Base-by-base conservation (phyloP, 169 alveolate species). In the Cardiosporidium cionae region DNA sequence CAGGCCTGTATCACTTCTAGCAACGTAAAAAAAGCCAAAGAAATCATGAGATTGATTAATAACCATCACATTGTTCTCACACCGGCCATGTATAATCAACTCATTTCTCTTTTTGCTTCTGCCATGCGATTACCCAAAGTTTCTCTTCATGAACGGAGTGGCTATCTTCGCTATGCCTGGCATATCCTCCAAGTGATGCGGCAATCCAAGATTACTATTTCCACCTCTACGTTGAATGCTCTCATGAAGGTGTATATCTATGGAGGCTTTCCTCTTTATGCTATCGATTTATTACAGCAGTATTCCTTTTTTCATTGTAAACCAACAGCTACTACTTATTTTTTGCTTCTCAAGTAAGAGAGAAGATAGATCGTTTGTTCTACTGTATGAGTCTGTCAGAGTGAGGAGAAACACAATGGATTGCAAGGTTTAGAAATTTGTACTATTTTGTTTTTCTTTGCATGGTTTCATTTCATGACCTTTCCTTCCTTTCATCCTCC, bases 251-350 rank as follows among this genome's bases (percentile, higher is more conserved):
- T 91, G 23, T 91, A 91, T 67, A 87, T 84, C 25, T 76, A 70
- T 9, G 90, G 89, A 1, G 87, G 87, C 3, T 91, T 84, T 53
- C 69, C 86, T 32, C 91, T 86, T 54, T 86, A 87, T 37, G 92
- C 94, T 0, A 37, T 91, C 36, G 92, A 87, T 54, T 84, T 88
- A 86, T 82, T 88, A 4, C 80, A 81, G 22, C 85, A 86, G 69
- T 89, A 73, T 69, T 58, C 83, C 3, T 64, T 37, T n/a, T 85
- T 90, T 33, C 72, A 76, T 2, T 35, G 44, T 16, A 31, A 35
- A 29, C 87, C 89, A 6, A 76, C 80, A 31, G 25, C 32, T 28
- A 32, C 37, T 35, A 77, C 88, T 25, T 81, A 77, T 75, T 54
- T 54, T 4, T 76, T 81, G 28, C 85, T 84, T 9, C 77, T 84